Percentiles rank a stretch among this genome's conserved stretches.
These are phyloP conservation scores for Aureobasidium sp. DNA, from an alignment of 2,329 filamentous ascomycete genomes.

Conservation along the genomic window DNA sequence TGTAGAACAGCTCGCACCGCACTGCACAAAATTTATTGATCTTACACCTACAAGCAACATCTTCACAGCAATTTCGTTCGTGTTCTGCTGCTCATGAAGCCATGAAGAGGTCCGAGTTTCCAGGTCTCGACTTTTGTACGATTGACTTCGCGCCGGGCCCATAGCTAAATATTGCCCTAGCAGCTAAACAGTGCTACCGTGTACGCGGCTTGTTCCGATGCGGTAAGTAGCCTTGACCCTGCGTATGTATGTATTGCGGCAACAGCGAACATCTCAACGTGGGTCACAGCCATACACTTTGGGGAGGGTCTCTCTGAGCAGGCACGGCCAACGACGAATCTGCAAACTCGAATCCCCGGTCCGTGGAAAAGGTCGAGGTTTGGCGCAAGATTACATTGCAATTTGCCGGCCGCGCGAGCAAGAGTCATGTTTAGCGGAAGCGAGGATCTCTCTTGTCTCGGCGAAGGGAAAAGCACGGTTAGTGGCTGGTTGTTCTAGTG, in stretches of 20 bases:
- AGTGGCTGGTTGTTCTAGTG: slow-evolving; percentile 10
- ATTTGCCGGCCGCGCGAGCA: slow-evolving; percentile 10
- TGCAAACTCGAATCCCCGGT: background rate
- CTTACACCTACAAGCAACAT: background rate
- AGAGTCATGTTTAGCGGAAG: slow-evolving; percentile 10
- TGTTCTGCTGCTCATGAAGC: background rate
- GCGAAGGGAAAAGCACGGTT: slow-evolving; percentile 1
- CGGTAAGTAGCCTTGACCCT: background rate
- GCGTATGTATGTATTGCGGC: background rate
- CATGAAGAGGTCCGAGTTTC: background rate
- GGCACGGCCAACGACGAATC: background rate
- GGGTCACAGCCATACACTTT: background rate
- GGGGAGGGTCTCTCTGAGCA: background rate
- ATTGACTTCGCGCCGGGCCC: background rate
- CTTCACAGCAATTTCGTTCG: background rate
- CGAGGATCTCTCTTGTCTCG: slow-evolving; percentile 2
- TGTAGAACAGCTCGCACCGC: slow-evolving; percentile 2
- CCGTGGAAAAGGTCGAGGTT: background rate
- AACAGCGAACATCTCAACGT: background rate
- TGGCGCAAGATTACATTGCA: background rate
- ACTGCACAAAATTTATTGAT: background rate
- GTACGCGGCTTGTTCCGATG: background rate
- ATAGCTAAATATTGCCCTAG: background rate
- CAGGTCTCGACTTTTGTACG: background rate
- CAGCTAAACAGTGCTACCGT: background rate